Evolutionary conservation across 2,329 filamentous ascomycete species (phyloP).

Genomic region (Tympanopsis confertula): DNA sequence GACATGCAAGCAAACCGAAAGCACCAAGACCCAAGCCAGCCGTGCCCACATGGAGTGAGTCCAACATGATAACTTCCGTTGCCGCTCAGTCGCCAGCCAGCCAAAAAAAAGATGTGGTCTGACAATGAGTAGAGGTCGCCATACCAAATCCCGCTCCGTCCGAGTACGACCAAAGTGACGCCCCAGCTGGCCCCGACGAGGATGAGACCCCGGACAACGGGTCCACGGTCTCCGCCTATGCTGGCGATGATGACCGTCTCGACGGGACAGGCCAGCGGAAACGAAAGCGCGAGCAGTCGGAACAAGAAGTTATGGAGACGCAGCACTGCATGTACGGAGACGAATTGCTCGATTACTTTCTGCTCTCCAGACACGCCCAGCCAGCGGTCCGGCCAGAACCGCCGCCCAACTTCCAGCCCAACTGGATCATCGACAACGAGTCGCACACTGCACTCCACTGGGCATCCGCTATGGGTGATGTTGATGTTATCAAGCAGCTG

Average conservation of each 20-base stretch:
- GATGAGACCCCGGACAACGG: conserved; percentile 75
- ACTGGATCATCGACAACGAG: neutral
- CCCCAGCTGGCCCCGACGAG: conserved; percentile 55
- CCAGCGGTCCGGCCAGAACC: neutral
- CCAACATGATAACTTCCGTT: conserved; percentile 9
- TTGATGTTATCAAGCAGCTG: neutral
- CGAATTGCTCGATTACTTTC: neutral
- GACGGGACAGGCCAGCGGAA: conserved; percentile 36
- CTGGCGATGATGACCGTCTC: conserved; percentile 71
- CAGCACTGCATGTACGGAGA: neutral
- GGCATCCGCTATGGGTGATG: neutral
- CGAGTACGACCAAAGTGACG: conserved; percentile 51
- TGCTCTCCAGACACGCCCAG: neutral
- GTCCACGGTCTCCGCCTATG: conserved; percentile 72
- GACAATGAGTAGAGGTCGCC: conserved; percentile 19
- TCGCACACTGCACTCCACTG: neutral
- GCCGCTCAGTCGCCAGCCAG: conserved; percentile 1
- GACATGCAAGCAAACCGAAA: conserved; percentile 64
- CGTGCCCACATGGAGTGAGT: conserved; percentile 47
- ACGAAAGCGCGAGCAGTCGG: conserved; percentile 51
- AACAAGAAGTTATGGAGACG: neutral
- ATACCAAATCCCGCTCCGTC: conserved; percentile 35
- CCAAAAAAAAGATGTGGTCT: conserved; percentile 9
- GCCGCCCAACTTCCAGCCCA: neutral
- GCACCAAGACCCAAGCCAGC: conserved; percentile 52